Evolutionary conservation across 805 yeast genomes (phyloP), one percentile per base, ranked within the genome.

Genomic region (Trichomonascus vanleenenianus): DNA sequence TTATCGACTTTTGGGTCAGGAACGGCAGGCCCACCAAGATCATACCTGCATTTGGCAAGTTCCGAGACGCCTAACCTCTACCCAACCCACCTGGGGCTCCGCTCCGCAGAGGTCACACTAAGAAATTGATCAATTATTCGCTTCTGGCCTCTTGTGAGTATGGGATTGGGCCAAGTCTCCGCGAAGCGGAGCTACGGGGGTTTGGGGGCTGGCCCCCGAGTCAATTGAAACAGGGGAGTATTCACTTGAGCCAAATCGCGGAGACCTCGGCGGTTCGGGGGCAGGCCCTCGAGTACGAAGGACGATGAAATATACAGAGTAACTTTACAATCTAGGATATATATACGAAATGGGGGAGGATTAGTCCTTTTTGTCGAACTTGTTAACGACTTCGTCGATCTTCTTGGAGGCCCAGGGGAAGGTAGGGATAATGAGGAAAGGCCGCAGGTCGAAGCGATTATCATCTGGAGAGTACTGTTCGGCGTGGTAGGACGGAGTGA

Each of bases 391-490:
- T 45, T 75, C 77, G 56, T 88, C 97, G 43, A 93, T 93, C 66
- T 86, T 88, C 62, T 78, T 81, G 55, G 87, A 78, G 2, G 97
- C 95, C 83, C 91, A 85, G 1, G 87, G 75, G 64, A 87, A 93
- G 51, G 85, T 70, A 25, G 97, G 97, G 55, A 85, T 79, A 47
- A 93, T 86, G 61, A 94, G 71, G 64, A 93, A 88, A n/a, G 98
- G 99, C 55, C 99, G 74, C 58, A 94, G 70, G 62, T 93, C 99
- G 64, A 85, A 93, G 57, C 99, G 74, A 62, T 93, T 93, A 64
- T 93, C 99, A 64, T 93, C 99, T 1, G 98, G 97, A 2, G 97
- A 89, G 61, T 93, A 93, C 58, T 86, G 94, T 63, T 93, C 99
- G 0, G 98, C 99, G 58, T 93, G 98, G 60, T 93, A 93, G 32